Evolutionary conservation across 148 eudicot species (phyloP).

Genomic region (Linanthus parryae): DNA sequence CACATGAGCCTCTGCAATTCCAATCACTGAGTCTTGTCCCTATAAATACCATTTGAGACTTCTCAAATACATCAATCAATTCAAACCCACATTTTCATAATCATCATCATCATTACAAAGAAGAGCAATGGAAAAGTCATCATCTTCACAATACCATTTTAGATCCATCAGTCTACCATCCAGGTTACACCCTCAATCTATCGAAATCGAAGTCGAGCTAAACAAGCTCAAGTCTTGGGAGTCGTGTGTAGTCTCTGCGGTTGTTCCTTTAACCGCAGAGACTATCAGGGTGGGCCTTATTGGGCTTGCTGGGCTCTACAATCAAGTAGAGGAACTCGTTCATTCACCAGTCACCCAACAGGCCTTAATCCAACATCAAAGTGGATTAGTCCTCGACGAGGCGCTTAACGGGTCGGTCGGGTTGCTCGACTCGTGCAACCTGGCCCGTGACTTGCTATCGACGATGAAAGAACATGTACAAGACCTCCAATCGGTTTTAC

Average conservation of each 20-base stretch:
- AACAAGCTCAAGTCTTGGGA: constrained; percentile 38
- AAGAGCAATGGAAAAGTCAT: no score
- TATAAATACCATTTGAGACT: no score
- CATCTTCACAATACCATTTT: constrained; percentile 19
- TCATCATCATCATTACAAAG: neutral
- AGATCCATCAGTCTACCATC: constrained; percentile 50
- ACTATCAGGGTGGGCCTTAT: constrained; percentile 28
- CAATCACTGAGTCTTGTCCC: no score
- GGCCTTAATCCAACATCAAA: constrained; percentile 19
- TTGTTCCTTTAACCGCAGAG: constrained; percentile 18
- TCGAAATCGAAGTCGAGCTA: constrained; percentile 33
- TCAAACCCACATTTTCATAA: no score
- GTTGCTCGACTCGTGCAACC: constrained; percentile 37
- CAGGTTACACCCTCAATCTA: constrained; percentile 22
- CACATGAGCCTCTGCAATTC: no score
- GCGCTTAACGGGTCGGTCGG: constrained; percentile 45
- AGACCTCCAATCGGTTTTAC: constrained; percentile 38
- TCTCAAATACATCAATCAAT: no score
- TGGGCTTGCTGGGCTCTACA: constrained; percentile 46
- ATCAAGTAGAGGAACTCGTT: constrained; percentile 32
- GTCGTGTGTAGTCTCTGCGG: constrained; percentile 8
- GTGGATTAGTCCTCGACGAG: constrained; percentile 31
- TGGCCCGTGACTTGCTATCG: constrained; percentile 24
- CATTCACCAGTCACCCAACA: constrained; percentile 27
- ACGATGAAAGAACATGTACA: constrained; percentile 33